Evolutionary conservation across 331 rosid species (phyloP).

Genomic region (Erythrophleum ivorense): DNA sequence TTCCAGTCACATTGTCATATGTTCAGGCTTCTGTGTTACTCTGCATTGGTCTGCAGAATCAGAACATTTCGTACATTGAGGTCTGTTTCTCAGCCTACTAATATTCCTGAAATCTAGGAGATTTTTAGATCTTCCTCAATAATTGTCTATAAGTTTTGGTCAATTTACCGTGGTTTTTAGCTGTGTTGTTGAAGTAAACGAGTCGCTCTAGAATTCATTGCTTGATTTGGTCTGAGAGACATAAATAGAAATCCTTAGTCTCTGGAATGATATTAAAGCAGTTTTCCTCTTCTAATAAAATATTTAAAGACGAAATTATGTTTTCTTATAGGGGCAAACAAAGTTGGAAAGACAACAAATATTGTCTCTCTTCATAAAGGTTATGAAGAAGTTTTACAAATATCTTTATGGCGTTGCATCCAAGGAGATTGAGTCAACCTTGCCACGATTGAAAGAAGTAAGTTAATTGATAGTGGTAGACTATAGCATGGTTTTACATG

Average conservation of each 20-base stretch:
- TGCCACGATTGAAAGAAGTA: slow-evolving; percentile 82
- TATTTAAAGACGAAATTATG: slow-evolving; percentile 29
- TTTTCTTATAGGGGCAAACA: slow-evolving; percentile 64
- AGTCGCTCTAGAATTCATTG: neutral
- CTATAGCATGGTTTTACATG: neutral
- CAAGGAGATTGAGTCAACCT: slow-evolving; percentile 76
- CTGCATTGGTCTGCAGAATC: slow-evolving; percentile 87
- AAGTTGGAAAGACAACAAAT: slow-evolving; percentile 79
- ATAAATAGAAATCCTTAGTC: slow-evolving; percentile 10
- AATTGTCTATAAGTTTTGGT: neutral
- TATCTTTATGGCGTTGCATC: slow-evolving; percentile 63
- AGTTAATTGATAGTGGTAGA: slow-evolving; percentile 40
- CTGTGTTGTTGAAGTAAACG: neutral
- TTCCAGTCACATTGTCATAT: slow-evolving; percentile 74
- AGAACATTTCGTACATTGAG: slow-evolving; percentile 71
- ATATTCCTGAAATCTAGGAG: slow-evolving; percentile 6
- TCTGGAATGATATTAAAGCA: slow-evolving; percentile 8
- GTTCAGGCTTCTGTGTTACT: slow-evolving; percentile 88
- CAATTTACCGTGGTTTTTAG: neutral
- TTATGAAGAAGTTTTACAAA: slow-evolving; percentile 76
- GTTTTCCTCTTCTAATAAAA: slow-evolving; percentile 4
- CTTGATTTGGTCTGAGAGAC: slow-evolving; percentile 19
- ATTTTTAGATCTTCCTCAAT: neutral
- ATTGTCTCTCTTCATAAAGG: slow-evolving; percentile 83
- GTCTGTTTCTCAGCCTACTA: slow-evolving; percentile 52